Evolutionary conservation across 2,329 filamentous ascomycete genomes (phyloP).

Genomic region (Plenodomus biglobosus): DNA sequence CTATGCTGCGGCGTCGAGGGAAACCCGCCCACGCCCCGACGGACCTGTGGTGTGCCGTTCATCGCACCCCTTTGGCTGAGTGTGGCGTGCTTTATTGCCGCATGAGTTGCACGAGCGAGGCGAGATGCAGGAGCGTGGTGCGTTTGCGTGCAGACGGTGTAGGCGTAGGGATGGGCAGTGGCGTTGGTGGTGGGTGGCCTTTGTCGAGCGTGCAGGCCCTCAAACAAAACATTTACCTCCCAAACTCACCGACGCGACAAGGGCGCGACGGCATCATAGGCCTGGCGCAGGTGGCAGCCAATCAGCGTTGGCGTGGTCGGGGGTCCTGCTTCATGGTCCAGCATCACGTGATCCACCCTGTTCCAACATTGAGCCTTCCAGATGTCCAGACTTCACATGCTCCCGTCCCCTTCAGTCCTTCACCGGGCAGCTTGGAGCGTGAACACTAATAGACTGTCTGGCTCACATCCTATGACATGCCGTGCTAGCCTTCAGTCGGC

Average conservation of each 20-base stretch:
- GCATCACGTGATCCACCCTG: constrained; percentile 11
- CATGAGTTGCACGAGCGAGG: background rate
- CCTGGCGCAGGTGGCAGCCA: constrained; percentile 15
- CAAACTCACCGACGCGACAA: constrained; percentile 26
- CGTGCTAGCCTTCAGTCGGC: background rate
- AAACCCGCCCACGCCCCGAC: constrained; percentile 74
- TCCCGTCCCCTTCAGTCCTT: constrained; percentile 6
- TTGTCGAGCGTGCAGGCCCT: constrained; percentile 11
- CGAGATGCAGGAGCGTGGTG: too few relatives aligned
- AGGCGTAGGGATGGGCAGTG: background rate
- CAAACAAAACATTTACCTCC: constrained; percentile 33
- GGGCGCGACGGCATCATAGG: constrained; percentile 25
- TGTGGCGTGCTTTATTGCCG: constrained; percentile 10
- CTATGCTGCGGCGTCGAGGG: constrained; percentile 68
- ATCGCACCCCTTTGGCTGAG: constrained; percentile 61
- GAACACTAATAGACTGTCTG: too few relatives aligned
- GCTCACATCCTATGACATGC: background rate
- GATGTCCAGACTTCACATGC: background rate
- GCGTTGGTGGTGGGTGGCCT: constrained; percentile 15
- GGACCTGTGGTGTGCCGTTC: constrained; percentile 73
- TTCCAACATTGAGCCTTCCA: background rate
- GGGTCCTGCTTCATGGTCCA: constrained; percentile 7
- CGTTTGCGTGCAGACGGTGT: background rate
- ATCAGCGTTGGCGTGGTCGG: constrained; percentile 14
- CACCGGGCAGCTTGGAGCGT: background rate